Evolutionary conservation across 2,329 filamentous ascomycete species (phyloP).

Genomic region (Phialophora verrucosa): DNA sequence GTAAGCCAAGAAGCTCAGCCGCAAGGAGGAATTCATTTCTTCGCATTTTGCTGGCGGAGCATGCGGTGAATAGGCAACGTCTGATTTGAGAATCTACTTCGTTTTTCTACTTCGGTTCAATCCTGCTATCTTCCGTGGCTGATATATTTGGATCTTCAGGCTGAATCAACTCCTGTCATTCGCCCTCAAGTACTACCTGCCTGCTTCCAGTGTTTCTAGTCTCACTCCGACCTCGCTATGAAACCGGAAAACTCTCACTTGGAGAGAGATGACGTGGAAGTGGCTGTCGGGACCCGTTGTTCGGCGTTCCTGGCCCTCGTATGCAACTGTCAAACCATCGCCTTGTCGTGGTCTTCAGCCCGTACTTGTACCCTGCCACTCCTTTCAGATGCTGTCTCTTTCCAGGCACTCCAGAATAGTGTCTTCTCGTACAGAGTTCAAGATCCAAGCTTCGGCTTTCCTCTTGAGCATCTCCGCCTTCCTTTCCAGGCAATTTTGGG

Average conservation of each 20-base stretch:
- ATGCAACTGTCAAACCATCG: no score
- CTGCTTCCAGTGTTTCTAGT: not conserved
- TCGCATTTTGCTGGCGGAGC: conserved; percentile 54
- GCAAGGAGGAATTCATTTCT: conserved; percentile 43
- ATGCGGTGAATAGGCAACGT: conserved; percentile 57
- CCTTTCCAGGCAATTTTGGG: not conserved
- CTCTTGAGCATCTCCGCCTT: not conserved
- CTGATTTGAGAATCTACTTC: conserved; percentile 44
- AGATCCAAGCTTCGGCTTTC: not conserved
- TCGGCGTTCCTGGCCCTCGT: no score
- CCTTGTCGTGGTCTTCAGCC: no score
- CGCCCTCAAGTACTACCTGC: not conserved
- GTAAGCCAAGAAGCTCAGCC: conserved; percentile 61
- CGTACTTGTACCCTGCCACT: not conserved
- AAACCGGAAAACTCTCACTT: not conserved
- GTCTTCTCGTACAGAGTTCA: not conserved
- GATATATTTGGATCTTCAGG: not conserved
- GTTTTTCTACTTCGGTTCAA: not conserved
- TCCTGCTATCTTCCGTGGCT: conserved; percentile 7
- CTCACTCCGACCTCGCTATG: not conserved
- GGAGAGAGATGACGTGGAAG: not conserved
- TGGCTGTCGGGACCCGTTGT: not conserved
- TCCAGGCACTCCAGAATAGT: not conserved
- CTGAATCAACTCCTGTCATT: not conserved
- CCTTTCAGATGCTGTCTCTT: not conserved